A percentile compares a stretch with the other conserved stretches of the same genome.
Evolutionary conservation across 805 yeast genomes (phyloP).

Genomic region (Zygoascus tannicola): DNA sequence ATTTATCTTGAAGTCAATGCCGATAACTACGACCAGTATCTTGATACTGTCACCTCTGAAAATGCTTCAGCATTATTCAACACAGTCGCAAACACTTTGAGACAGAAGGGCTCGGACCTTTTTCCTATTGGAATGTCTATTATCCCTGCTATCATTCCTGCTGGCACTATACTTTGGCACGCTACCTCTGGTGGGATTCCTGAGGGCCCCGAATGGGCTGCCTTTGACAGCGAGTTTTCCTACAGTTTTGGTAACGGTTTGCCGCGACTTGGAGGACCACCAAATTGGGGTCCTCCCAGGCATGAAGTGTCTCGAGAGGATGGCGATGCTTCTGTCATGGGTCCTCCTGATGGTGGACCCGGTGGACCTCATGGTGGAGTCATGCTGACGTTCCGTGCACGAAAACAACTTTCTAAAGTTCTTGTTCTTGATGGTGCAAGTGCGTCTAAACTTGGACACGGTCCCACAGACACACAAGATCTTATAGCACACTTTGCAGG

Average conservation of each 20-base stretch:
- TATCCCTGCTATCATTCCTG: slow-evolving; percentile 5
- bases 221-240: slow-evolving; percentile 54
- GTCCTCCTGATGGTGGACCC: no score
- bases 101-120: slow-evolving; percentile 3
- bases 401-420: slow-evolving; percentile 37
- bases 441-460: slow-evolving; percentile 47
- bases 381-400: slow-evolving; percentile 35
- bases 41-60: slow-evolving; percentile 2
- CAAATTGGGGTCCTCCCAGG: no score
- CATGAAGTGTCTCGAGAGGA: not conserved
- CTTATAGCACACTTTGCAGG: slow-evolving; percentile 28
- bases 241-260: slow-evolving; percentile 19
- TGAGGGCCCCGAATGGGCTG: slow-evolving; percentile 47
- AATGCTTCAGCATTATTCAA: slow-evolving; percentile 32
- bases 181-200: slow-evolving; percentile 39
- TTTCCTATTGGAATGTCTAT: slow-evolving; percentile 6
- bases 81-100: slow-evolving; percentile 37
- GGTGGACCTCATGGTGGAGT: no score
- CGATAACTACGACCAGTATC: not conserved
- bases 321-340: not conserved
- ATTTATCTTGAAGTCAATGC: not conserved
- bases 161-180: slow-evolving; percentile 48
- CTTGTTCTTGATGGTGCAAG: slow-evolving; percentile 57
- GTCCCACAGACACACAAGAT: slow-evolving; percentile 53
- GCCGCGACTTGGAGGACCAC: not conserved